A percentile compares a stretch with the other conserved stretches of the same genome.
Conservation (phyloP, 2,329 filamentous ascomycete genomes). For the Fusarium vanettenii region DNA sequence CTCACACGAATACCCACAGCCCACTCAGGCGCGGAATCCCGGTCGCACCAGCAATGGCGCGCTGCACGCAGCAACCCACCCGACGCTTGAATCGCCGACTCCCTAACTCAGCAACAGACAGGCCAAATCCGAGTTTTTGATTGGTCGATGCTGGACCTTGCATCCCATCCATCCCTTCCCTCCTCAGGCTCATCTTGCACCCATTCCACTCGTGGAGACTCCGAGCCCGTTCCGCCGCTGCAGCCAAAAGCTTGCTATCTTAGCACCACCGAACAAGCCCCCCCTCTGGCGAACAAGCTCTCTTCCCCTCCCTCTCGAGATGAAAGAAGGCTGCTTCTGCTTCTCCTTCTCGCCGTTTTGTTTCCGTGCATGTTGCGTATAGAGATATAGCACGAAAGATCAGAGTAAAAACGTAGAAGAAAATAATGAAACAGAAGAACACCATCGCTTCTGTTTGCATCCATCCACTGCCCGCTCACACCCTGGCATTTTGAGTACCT, state of each 20-base stretch:
- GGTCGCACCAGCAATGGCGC: conserved; percentile 40
- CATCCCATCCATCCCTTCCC: conserved; percentile 30
- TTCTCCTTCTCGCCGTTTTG: not conserved
- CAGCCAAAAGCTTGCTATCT: conserved; percentile 28
- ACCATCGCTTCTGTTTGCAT: conserved; percentile 10
- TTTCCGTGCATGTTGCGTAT: not conserved
- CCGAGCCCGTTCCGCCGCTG: conserved; percentile 25
- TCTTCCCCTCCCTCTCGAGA: not conserved
- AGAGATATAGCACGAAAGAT: not conserved
- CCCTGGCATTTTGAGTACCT: conserved; percentile 20
- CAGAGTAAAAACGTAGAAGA: too few species aligned
- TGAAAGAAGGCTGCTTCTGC: not conserved
- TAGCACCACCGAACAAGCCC: conserved; percentile 14
- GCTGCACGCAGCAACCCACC: conserved; percentile 37
- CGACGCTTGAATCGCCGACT: conserved; percentile 40
- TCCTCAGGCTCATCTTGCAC: conserved; percentile 32
- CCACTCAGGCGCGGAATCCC: conserved; percentile 35
- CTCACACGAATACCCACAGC: conserved; percentile 32
- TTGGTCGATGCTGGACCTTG: conserved; percentile 37
- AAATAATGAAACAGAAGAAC: conserved; percentile 23
- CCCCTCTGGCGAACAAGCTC: conserved; percentile 20
- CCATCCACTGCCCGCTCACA: conserved; percentile 24
- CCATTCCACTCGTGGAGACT: conserved; percentile 39
- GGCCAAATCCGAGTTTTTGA: conserved; percentile 32
- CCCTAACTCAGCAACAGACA: conserved; percentile 46